Conservation (phyloP, 371 early-diverging fungal species). For the Lichtheimia ornata region DNA sequence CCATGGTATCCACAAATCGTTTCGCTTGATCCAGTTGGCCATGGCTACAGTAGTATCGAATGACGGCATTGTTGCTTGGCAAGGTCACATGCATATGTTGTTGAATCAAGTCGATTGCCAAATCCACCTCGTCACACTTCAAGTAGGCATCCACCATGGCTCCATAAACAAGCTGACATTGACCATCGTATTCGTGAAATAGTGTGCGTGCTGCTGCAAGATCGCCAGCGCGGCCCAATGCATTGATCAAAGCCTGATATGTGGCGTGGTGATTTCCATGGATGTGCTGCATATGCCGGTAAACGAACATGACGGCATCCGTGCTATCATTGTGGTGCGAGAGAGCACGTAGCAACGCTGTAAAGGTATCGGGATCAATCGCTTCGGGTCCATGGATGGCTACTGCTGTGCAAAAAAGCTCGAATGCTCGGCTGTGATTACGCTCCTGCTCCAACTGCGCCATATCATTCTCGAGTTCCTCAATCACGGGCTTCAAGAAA, state of each 20-base stretch:
- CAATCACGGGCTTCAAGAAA: neutral
- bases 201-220: conserved; percentile 33
- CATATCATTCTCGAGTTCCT: conserved; percentile 24
- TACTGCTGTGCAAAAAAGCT: conserved; percentile 31
- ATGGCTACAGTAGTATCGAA: conserved; percentile 39
- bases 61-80: conserved; percentile 47
- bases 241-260: conserved; percentile 45
- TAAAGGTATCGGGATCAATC: conserved; percentile 43
- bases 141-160: conserved; percentile 47
- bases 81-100: conserved; percentile 33
- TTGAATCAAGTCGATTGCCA: conserved; percentile 37
- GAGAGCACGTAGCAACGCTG: conserved; percentile 42
- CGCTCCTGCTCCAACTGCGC: conserved; percentile 30
- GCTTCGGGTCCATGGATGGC: conserved; percentile 20
- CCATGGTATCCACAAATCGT: conserved; percentile 28
- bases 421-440: conserved; percentile 34
- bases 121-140: conserved; percentile 34
- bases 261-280: conserved; percentile 29
- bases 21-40: conserved; percentile 33
- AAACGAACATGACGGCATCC: conserved; percentile 32
- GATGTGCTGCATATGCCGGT: conserved; percentile 27
- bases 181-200: conserved; percentile 30
- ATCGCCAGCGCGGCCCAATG: conserved; percentile 50
- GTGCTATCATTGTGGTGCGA: conserved; percentile 37
- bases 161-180: conserved; percentile 46